Percentiles rank a stretch among this genome's conserved stretches.
Evolutionary conservation across 2,329 filamentous ascomycete species (phyloP).

Genomic region (Cladosporium austrohemisphaericum): DNA sequence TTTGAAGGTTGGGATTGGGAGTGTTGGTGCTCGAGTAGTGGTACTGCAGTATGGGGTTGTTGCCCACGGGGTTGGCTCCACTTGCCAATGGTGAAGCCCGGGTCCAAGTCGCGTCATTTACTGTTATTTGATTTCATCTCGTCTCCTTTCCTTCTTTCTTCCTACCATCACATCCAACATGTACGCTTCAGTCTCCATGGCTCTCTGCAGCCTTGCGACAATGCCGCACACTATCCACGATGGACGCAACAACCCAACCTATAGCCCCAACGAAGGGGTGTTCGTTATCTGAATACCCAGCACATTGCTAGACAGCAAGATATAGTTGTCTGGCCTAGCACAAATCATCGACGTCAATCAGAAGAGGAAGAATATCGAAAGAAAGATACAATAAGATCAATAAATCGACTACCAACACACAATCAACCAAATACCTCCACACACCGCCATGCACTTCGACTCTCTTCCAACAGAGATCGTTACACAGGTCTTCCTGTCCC

Average conservation of each 20-base stretch:
- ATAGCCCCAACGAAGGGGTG: slow-evolving; percentile 57
- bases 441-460: slow-evolving; percentile 51
- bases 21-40: neutral
- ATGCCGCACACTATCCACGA: slow-evolving; percentile 5
- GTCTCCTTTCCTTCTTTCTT: slow-evolving; percentile 14
- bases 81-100: too few species aligned
- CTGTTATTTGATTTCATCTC: neutral
- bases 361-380: slow-evolving; percentile 1
- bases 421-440: neutral
- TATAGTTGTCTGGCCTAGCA: slow-evolving; percentile 12
- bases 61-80: too few species aligned
- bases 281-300: slow-evolving; percentile 38
- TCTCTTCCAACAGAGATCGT: slow-evolving; percentile 57
- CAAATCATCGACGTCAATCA: neutral
- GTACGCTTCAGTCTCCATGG: slow-evolving; percentile 5
- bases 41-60: too few species aligned
- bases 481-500: slow-evolving; percentile 53
- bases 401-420: neutral
- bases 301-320: slow-evolving; percentile 4
- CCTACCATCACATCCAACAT: slow-evolving; percentile 17
- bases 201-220: slow-evolving; percentile 12
- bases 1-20: neutral
- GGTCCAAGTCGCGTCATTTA: neutral
- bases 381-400: slow-evolving; percentile 4
- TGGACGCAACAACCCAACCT: slow-evolving; percentile 30